Percentiles rank a stretch among this genome's conserved stretches.
phyloP scores from a whole-genome alignment of 768 basidiomycete species.

The Boletus pseudo-olivaceus region DNA sequence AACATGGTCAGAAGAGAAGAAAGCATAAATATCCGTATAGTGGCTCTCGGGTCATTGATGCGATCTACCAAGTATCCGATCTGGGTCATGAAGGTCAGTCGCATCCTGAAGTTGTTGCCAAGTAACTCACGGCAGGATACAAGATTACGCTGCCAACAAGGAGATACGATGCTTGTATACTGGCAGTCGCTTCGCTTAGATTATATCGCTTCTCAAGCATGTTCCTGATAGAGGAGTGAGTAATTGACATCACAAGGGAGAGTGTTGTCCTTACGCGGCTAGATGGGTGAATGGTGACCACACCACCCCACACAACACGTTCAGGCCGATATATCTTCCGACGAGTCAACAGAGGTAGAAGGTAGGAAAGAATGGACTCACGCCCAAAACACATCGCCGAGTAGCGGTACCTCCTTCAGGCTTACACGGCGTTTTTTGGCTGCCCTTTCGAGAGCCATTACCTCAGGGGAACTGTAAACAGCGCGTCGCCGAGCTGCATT shows the following conservation, averaged over 20 bases:
- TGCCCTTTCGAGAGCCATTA: conserved; percentile 59
- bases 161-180: conserved; percentile 65
- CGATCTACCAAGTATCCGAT: conserved; percentile 65
- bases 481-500: conserved; percentile 50
- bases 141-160: conserved; percentile 65
- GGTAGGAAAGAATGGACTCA: conserved; percentile 32
- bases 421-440: conserved; percentile 64
- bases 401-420: conserved; percentile 54
- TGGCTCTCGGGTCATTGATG: conserved; percentile 52
- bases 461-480: conserved; percentile 48
- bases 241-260: background rate
- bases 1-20: conserved; percentile 58
- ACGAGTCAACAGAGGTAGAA: conserved; percentile 3
- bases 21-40: conserved; percentile 53
- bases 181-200: conserved; percentile 57
- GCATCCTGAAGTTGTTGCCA: background rate
- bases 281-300: conserved; percentile 80
- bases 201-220: conserved; percentile 67
- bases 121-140: conserved; percentile 58
- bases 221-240: conserved; percentile 44
- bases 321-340: conserved; percentile 66
- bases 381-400: conserved; percentile 81
- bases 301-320: conserved; percentile 69
- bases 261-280: conserved; percentile 51
- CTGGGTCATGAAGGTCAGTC: conserved; percentile 30